Percentiles rank a stretch among this genome's conserved stretches.
Evolutionary conservation across 805 yeast species (phyloP).

Genomic region (Candida incommunis): DNA sequence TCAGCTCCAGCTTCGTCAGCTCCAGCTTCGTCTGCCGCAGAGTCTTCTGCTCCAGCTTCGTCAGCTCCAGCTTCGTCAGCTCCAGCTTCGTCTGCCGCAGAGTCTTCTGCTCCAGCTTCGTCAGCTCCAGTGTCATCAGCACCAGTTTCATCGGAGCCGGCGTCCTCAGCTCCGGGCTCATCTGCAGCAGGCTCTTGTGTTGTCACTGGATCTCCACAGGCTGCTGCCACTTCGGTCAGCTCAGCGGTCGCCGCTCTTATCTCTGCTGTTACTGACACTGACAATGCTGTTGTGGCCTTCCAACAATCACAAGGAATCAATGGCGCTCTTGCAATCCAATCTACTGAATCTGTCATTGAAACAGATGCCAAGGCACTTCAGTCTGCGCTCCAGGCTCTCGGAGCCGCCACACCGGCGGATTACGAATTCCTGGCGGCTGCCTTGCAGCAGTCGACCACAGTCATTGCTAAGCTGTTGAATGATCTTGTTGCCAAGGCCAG

Average conservation of each 20-base stretch:
- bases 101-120: slow-evolving; percentile 6
- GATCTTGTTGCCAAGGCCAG: slow-evolving; percentile 13
- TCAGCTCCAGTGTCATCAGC: slow-evolving; percentile 4
- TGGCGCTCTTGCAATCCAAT: slow-evolving; percentile 20
- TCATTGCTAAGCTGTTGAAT: slow-evolving; percentile 10
- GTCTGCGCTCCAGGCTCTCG: slow-evolving; percentile 4
- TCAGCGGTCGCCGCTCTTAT: not conserved
- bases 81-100: slow-evolving; percentile 4
- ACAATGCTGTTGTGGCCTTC: slow-evolving; percentile 5
- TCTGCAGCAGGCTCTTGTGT: not conserved
- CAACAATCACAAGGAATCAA: slow-evolving; percentile 10
- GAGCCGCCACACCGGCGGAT: not conserved
- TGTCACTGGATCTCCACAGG: not conserved
- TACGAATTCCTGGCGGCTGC: not conserved
- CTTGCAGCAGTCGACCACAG: slow-evolving; percentile 2
- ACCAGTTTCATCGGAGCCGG: slow-evolving; percentile 4
- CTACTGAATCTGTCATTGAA: slow-evolving; percentile 11
- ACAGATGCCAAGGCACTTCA: slow-evolving; percentile 10
- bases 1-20: slow-evolving; percentile 8
- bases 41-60: slow-evolving; percentile 5
- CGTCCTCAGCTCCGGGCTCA: not conserved
- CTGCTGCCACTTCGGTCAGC: not conserved
- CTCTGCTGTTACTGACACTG: slow-evolving; percentile 7
- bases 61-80: slow-evolving; percentile 6
- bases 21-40: slow-evolving; percentile 4